phyloP scores from a whole-genome alignment of 2,329 filamentous ascomycete species.

The Neoascochyta sp. region DNA sequence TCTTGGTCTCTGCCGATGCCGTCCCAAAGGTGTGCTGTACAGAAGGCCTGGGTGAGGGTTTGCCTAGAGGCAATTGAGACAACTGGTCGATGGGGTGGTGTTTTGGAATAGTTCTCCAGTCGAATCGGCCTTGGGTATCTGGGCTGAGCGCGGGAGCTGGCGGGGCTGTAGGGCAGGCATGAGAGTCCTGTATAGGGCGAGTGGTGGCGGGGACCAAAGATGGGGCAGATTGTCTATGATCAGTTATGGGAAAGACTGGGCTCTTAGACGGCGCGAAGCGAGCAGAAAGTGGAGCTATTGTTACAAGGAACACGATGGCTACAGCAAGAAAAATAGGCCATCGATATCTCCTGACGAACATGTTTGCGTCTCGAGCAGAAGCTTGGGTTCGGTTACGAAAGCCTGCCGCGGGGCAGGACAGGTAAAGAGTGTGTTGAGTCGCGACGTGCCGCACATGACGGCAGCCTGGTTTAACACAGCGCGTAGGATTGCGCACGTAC shows the following conservation, averaged over 20 bases:
- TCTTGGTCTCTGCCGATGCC: constrained; percentile 1
- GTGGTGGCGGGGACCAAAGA: constrained; percentile 1
- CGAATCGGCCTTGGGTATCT: constrained; percentile 10
- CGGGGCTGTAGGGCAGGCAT: constrained; percentile 11
- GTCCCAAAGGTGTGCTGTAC: constrained; percentile 7
- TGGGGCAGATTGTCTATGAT: constrained; percentile 1
- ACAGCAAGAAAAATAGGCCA: constrained; percentile 10
- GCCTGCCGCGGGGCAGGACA: constrained; percentile 1
- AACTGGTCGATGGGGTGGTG: constrained; percentile 9
- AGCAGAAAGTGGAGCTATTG: constrained; percentile 9
- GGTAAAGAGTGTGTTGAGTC: constrained; percentile 3
- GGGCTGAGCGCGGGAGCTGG: constrained; percentile 9
- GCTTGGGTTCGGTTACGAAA: constrained; percentile 1
- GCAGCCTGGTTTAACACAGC: constrained; percentile 1
- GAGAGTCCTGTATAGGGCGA: constrained; percentile 1
- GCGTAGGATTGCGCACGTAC: constrained; percentile 2
- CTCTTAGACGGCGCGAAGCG: constrained; percentile 4
- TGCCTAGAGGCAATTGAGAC: constrained; percentile 5
- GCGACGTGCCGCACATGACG: constrained; percentile 1
- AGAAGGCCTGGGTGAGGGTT: constrained; percentile 3
- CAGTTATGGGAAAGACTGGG: constrained; percentile 4
- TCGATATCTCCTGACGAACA: constrained; percentile 12
- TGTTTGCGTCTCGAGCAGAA: constrained; percentile 5
- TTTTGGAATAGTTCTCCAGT: constrained; percentile 12
- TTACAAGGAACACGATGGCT: constrained; percentile 6